phyloP scores from a whole-genome alignment of 2,329 filamentous ascomycete genomes.

The Hypoxylon sp. region DNA sequence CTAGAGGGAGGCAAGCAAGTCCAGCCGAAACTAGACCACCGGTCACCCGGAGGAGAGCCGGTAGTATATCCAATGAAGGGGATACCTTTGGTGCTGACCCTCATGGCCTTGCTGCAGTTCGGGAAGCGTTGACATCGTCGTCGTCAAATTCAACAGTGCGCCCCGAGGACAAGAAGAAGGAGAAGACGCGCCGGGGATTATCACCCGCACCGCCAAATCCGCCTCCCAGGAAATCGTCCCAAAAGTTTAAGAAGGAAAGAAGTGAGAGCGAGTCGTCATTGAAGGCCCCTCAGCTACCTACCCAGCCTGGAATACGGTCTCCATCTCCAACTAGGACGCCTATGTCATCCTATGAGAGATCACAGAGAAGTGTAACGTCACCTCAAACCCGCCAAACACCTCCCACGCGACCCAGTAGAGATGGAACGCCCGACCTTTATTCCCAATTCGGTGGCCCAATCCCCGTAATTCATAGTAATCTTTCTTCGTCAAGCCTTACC shows the following conservation, averaged over 20 bases:
- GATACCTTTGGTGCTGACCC: slow-evolving; percentile 62
- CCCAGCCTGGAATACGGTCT: slow-evolving; percentile 49
- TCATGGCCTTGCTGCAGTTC: slow-evolving; percentile 73
- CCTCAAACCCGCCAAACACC: slow-evolving; percentile 57
- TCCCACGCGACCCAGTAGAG: slow-evolving; percentile 75
- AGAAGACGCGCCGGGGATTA: slow-evolving; percentile 60
- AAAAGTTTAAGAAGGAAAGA: slow-evolving; percentile 62
- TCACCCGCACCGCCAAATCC: slow-evolving; percentile 70
- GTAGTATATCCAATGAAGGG: slow-evolving; percentile 66
- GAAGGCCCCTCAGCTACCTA: slow-evolving; percentile 54
- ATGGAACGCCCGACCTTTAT: slow-evolving; percentile 74
- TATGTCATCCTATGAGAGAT: slow-evolving; percentile 46
- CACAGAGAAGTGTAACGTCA: slow-evolving; percentile 47
- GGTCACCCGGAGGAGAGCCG: slow-evolving; percentile 69
- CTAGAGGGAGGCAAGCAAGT: slow-evolving; percentile 67
- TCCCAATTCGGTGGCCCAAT: slow-evolving; percentile 65
- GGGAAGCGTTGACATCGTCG: slow-evolving; percentile 78
- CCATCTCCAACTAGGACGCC: slow-evolving; percentile 54
- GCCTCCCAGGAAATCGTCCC: slow-evolving; percentile 72
- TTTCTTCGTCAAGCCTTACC: slow-evolving; percentile 63
- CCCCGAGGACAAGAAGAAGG: slow-evolving; percentile 62
- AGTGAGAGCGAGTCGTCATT: slow-evolving; percentile 57
- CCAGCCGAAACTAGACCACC: slow-evolving; percentile 70
- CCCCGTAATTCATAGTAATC: slow-evolving; percentile 73
- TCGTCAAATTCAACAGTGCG: slow-evolving; percentile 79